These are phyloP conservation scores for Rhizopus stolonifer DNA, from an alignment of 371 early-diverging fungal genomes.

Conservation along the genomic window DNA sequence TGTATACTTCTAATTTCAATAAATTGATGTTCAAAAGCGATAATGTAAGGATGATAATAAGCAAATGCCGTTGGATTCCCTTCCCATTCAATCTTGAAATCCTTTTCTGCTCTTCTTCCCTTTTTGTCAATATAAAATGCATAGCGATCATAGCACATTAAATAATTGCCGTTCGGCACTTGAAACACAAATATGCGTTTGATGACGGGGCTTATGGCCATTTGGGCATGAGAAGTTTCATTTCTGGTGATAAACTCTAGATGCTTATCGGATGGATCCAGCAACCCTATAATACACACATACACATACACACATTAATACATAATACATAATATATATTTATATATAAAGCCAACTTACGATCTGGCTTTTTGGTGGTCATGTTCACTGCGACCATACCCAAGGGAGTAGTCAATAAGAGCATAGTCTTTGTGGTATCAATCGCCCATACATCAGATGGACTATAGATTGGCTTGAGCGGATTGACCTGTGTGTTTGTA, in stretches of 20 bases:
- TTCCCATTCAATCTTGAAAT: slow-evolving; percentile 40
- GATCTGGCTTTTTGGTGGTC: slow-evolving; percentile 30
- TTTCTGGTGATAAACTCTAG: slow-evolving; percentile 33
- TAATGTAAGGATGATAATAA: slow-evolving; percentile 32
- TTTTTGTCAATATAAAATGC: slow-evolving; percentile 47
- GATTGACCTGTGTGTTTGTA: slow-evolving; percentile 20
- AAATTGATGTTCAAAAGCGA: slow-evolving; percentile 39
- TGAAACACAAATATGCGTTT: slow-evolving; percentile 36
- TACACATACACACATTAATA: too few relatives aligned
- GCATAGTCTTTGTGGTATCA: slow-evolving; percentile 31
- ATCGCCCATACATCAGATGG: slow-evolving; percentile 47
- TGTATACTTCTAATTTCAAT: slow-evolving; percentile 29
- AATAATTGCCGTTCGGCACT: slow-evolving; percentile 29
- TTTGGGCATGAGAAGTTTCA: slow-evolving; percentile 26
- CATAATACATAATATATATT: too few relatives aligned
- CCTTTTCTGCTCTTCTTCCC: slow-evolving; percentile 28
- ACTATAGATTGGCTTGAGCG: slow-evolving; percentile 19
- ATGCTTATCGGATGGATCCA: slow-evolving; percentile 34
- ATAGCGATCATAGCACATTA: slow-evolving; percentile 43
- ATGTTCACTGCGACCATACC: slow-evolving; percentile 40
- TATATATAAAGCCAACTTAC: slow-evolving; percentile 4
- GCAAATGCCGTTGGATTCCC: slow-evolving; percentile 36
- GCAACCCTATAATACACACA: slow-evolving; percentile 16
- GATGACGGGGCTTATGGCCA: slow-evolving; percentile 16
- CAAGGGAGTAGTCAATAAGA: slow-evolving; percentile 34